Conservation (phyloP, 2,329 filamentous ascomycete genomes). For the Phialophora tarda region DNA sequence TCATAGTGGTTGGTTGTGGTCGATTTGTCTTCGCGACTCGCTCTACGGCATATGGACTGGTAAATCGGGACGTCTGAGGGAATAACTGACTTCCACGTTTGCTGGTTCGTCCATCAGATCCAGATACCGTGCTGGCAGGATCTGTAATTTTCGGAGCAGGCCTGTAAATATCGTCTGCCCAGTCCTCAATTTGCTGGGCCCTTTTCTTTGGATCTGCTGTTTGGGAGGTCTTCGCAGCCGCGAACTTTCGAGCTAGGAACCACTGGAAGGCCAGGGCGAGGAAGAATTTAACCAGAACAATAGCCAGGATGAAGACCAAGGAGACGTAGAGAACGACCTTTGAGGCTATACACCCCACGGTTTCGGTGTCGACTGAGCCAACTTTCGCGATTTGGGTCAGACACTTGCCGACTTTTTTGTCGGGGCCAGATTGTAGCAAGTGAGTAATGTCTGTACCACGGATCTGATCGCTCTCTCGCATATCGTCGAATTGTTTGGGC, state of each 20-base stretch:
- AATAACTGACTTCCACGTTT: conserved; percentile 85
- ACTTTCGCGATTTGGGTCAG: conserved; percentile 95
- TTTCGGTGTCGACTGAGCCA: conserved; percentile 92
- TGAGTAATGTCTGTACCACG: conserved; percentile 88
- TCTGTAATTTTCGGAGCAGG: conserved; percentile 83
- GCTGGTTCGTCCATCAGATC: conserved; percentile 70
- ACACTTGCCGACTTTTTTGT: conserved; percentile 84
- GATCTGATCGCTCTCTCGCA: conserved; percentile 73
- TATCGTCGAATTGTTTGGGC: conserved; percentile 77
- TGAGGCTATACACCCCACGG: conserved; percentile 94
- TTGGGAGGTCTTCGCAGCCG: conserved; percentile 82
- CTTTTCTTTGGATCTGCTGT: conserved; percentile 80
- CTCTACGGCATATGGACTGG: conserved; percentile 82
- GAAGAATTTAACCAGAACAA: conserved; percentile 85
- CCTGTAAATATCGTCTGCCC: conserved; percentile 96
- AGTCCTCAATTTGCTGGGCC: conserved; percentile 93
- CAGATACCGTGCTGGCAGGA: conserved; percentile 66
- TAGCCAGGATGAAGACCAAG: conserved; percentile 85
- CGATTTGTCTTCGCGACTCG: conserved; percentile 60
- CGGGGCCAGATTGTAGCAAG: conserved; percentile 75
- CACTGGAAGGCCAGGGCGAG: conserved; percentile 92
- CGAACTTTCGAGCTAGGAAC: conserved; percentile 89
- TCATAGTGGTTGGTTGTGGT: conserved; percentile 85
- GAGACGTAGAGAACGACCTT: conserved; percentile 96
- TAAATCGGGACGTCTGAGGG: conserved; percentile 93